These are phyloP conservation scores for Gymnopus androsaceus DNA, from an alignment of 1,284 basidiomycete genomes.

Conservation along the genomic window DNA sequence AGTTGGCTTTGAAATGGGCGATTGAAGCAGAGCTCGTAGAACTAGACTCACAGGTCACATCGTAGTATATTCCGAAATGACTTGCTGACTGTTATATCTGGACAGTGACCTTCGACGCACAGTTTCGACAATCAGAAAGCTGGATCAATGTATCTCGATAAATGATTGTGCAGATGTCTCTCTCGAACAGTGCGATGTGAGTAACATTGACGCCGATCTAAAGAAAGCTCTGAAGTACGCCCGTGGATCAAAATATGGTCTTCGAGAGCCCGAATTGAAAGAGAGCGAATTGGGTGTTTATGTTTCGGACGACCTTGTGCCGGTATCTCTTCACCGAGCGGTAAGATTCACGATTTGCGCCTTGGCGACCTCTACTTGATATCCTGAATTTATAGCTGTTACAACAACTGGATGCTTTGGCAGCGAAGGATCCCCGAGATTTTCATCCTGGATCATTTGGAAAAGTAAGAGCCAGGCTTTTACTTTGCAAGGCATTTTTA, in stretches of 20 bases:
- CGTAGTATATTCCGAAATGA: neutral
- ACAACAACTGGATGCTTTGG: conserved; percentile 16
- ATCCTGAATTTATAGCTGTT: conserved; percentile 9
- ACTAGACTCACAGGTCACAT: neutral
- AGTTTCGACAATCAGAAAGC: neutral
- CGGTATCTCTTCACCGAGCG: conserved; percentile 17
- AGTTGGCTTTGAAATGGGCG: conserved; percentile 16
- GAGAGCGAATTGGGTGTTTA: conserved; percentile 14
- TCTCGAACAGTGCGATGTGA: no score
- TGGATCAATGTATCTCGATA: neutral
- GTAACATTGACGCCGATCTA: neutral
- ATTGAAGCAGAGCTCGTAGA: conserved; percentile 10
- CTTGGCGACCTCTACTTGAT: neutral
- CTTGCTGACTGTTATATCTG: no score
- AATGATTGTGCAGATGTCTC: neutral
- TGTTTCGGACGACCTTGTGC: conserved; percentile 20
- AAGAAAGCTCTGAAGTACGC: conserved; percentile 4
- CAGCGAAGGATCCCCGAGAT: conserved; percentile 18
- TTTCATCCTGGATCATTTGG: conserved; percentile 19
- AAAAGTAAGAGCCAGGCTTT: conserved; percentile 5
- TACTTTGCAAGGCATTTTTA: neutral
- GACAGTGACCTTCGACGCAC: conserved; percentile 1
- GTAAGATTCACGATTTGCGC: no score
- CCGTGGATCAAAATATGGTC: conserved; percentile 5
- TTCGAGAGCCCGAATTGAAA: conserved; percentile 10